Evolutionary conservation across 352 stramenopile genomes (phyloP), one percentile per base, ranked within the genome.

Genomic region (Phytophthora cryptogea): DNA sequence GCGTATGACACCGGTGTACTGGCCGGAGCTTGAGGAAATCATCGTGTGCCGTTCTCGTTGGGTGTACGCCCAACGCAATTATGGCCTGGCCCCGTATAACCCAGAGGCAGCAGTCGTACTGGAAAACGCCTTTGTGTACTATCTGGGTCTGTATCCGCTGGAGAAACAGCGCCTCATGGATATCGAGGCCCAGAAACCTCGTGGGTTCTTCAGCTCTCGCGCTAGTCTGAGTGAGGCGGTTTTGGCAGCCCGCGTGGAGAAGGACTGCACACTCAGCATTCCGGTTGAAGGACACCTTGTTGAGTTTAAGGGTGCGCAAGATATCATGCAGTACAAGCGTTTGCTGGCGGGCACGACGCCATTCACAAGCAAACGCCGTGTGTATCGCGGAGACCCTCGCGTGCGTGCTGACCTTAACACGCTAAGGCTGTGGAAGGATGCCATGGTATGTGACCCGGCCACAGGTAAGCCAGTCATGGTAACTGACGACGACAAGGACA

Each of bases 321-420:
- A 94, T 31, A 89, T 92, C 41, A 86, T 89, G 66, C 83, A 92
- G 78, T 92, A 92, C 62, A 91, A 90, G 51, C 75, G 80, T 2
- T 49, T 92, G 27, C 55, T 92, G 14, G 83, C 83, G 2, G 83
- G 77, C 37, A 95, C 82, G 14, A 94, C 80, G 5, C 81, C 79
- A 8, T 94, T 92, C 35, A 92, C 85, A 28, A 91, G 78, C 63
- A 90, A 91, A 57, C 81, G 80, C 20, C 80, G 82, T 17, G 80
- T 90, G 42, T 91, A 92, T 66, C 80, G 83, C 6, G 81, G 82
- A 5, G 81, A 94, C 43, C 86, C 84, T 8, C 85, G 85, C 36
- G 82, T 92, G 26, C 81, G 76, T 45, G 66, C 66, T 28, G 81
- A 94, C 44, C 51, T 69, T 14, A 78, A 59, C 8, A 79, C 52